phyloP scores from a whole-genome alignment of 2,329 filamentous ascomycete genomes.

The Aspergillus melleus region DNA sequence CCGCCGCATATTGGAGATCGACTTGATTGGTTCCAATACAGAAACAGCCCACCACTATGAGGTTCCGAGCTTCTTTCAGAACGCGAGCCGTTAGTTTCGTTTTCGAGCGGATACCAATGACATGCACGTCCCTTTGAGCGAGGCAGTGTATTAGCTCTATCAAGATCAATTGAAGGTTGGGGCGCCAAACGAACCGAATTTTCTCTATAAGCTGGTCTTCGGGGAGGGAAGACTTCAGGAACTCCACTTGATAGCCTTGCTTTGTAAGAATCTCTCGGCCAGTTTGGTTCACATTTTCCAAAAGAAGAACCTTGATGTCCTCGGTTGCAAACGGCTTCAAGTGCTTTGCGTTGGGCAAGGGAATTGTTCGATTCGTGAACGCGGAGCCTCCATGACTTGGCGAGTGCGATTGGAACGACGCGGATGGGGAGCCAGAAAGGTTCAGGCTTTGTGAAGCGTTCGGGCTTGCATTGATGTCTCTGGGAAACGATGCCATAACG shows the following conservation, averaged over 20 bases:
- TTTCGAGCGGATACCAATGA: constrained; percentile 97
- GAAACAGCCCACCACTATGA: constrained; percentile 96
- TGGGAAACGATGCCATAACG: constrained; percentile 29
- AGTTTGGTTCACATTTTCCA: constrained; percentile 94
- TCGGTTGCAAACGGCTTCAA: constrained; percentile 94
- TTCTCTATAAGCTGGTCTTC: constrained; percentile 96
- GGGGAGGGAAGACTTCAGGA: constrained; percentile 80
- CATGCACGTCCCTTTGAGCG: constrained; percentile 75
- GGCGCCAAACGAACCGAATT: constrained; percentile 66
- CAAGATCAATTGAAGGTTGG: not conserved
- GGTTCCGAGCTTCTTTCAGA: constrained; percentile 83
- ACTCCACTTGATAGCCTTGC: constrained; percentile 96
- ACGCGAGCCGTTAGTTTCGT: constrained; percentile 89
- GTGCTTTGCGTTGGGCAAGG: constrained; percentile 62
- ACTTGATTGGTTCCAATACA: constrained; percentile 84
- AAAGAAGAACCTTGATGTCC: constrained; percentile 91
- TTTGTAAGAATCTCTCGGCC: constrained; percentile 76
- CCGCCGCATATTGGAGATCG: constrained; percentile 46
- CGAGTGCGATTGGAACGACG: constrained; percentile 72
- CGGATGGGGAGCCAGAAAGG: constrained; percentile 72
- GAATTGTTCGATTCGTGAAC: constrained; percentile 42
- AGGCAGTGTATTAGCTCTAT: constrained; percentile 9
- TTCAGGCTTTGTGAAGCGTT: constrained; percentile 61
- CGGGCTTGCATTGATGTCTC: constrained; percentile 37
- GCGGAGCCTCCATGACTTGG: constrained; percentile 60